Conservation (phyloP, 2,329 filamentous ascomycete species). For the Colletotrichum eleusines region DNA sequence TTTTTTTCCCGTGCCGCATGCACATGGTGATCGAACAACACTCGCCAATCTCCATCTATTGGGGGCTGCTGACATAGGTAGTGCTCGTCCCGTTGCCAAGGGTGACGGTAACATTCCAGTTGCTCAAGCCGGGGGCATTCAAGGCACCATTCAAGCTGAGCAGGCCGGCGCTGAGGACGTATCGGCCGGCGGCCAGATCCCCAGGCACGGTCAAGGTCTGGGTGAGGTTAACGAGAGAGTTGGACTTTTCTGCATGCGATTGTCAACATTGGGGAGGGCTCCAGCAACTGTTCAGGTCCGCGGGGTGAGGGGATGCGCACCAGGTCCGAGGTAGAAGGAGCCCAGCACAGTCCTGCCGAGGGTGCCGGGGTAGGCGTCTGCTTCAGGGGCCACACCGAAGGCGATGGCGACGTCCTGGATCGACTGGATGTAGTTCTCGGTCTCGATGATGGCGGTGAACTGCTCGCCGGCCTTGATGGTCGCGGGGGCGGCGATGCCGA, state of each 20-base stretch:
- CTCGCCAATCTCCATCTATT: background rate
- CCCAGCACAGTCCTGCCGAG: constrained; percentile 48
- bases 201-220: constrained; percentile 48
- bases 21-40: background rate
- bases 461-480: constrained; percentile 54
- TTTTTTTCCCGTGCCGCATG: background rate
- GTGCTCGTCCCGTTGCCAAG: constrained; percentile 46
- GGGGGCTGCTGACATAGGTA: constrained; percentile 52
- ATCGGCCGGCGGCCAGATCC: constrained; percentile 46
- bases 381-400: constrained; percentile 52
- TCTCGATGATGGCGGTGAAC: constrained; percentile 52
- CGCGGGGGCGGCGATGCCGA: constrained; percentile 56
- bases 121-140: constrained; percentile 40
- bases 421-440: constrained; percentile 58
- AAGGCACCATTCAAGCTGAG: constrained; percentile 48
- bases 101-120: constrained; percentile 47
- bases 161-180: too few relatives aligned
- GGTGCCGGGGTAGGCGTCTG: constrained; percentile 44
- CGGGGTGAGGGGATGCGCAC: constrained; percentile 40
- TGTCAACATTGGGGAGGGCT: constrained; percentile 1
- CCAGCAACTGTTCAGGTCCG: too few relatives aligned
- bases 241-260: constrained; percentile 45
- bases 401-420: constrained; percentile 59
- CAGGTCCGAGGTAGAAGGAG: constrained; percentile 54
- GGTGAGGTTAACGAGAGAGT: constrained; percentile 45